A percentile compares a stretch with the other conserved stretches of the same genome.
These are phyloP conservation scores for Volvox carteri DNA, from an alignment of 163 green algal species.

Conservation along the genomic window DNA sequence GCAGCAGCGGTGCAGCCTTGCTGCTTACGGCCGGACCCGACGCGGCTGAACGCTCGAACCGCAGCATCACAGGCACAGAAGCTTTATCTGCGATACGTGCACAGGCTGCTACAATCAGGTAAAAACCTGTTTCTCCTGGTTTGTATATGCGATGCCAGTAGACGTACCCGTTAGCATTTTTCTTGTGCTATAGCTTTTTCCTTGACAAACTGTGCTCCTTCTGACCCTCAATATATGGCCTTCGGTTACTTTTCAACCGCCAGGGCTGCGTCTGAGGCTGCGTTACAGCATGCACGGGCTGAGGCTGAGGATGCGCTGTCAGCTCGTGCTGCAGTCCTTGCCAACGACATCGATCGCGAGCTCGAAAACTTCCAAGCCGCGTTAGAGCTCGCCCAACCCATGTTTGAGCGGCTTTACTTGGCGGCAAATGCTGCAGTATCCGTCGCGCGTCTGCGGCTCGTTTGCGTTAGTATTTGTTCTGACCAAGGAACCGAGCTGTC, in stretches of 20 bases:
- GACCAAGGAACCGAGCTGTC: constrained; percentile 6
- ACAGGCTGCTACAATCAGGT: constrained; percentile 34
- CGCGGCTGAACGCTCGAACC: background rate
- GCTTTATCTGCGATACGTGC: background rate
- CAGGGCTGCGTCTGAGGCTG: constrained; percentile 14
- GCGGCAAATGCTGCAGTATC: background rate
- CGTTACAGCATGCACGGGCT: background rate
- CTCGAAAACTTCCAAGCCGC: background rate
- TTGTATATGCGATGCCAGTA: too few species aligned
- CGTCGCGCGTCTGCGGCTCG: constrained; percentile 18
- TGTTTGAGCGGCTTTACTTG: background rate
- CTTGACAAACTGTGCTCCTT: too few species aligned
- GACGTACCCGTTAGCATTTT: too few species aligned
- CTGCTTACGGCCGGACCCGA: background rate
- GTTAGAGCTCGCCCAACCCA: background rate
- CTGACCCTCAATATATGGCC: too few species aligned
- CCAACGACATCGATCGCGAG: background rate
- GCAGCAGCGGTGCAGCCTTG: background rate
- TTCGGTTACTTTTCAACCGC: too few species aligned
- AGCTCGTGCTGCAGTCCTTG: background rate
- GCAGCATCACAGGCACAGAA: background rate
- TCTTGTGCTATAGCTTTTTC: too few species aligned
- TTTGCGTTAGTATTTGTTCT: background rate
- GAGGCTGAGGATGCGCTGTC: constrained; percentile 3
- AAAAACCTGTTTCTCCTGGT: too few species aligned